Percentiles rank a stretch among this genome's conserved stretches.
Evolutionary conservation across 106 monocot species (phyloP).

Genomic region (Platanthera zijinensis): DNA sequence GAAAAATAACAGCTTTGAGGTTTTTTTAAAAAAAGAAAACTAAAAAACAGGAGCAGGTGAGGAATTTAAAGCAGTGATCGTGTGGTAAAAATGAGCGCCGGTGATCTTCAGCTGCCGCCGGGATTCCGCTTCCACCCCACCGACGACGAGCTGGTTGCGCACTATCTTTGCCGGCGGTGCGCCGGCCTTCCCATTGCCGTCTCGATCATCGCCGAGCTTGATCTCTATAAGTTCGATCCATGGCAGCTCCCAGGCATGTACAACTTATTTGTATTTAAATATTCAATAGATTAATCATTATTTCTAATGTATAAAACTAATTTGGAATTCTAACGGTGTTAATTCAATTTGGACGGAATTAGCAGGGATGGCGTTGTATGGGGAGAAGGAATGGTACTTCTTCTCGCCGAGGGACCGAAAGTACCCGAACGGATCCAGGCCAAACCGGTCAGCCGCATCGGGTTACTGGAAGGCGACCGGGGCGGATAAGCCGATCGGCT

Average conservation of each 20-base stretch:
- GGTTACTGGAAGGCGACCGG: slow-evolving; percentile 97
- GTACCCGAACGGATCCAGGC: slow-evolving; percentile 80
- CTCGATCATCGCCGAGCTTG: slow-evolving; percentile 53
- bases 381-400: slow-evolving; percentile 94
- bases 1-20: background rate
- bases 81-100: slow-evolving; percentile 20
- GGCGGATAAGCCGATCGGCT: slow-evolving; percentile 70
- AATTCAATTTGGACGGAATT: background rate
- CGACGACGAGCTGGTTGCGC: slow-evolving; percentile 70
- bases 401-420: slow-evolving; percentile 80
- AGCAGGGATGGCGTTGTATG: slow-evolving; percentile 49
- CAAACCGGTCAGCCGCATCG: slow-evolving; percentile 66
- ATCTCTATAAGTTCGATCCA: slow-evolving; percentile 59
- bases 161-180: slow-evolving; percentile 77
- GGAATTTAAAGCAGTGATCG: background rate
- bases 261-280: background rate
- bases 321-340: background rate
- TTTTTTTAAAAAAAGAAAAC: background rate
- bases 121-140: slow-evolving; percentile 89
- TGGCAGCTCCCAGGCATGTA: slow-evolving; percentile 59
- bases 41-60: too few species aligned
- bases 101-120: slow-evolving; percentile 50
- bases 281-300: background rate
- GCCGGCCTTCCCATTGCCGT: slow-evolving; percentile 30
- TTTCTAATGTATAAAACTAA: background rate